These are phyloP conservation scores for Spathaspora gorwiae DNA, from an alignment of 805 yeast species.

Conservation along the genomic window DNA sequence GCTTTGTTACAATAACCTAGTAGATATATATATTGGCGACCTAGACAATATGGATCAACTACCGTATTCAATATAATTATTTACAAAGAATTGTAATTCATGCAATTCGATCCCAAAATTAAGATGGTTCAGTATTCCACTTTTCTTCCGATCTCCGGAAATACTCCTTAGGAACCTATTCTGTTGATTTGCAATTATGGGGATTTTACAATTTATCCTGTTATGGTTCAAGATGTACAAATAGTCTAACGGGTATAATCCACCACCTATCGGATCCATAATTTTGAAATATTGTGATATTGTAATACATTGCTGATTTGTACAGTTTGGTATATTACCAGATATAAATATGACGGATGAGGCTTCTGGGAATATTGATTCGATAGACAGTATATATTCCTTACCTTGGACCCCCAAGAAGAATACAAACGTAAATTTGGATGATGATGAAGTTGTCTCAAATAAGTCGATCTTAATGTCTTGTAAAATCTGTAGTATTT, in stretches of 20 bases:
- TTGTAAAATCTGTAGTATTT: not conserved
- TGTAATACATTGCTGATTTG: constrained; percentile 15
- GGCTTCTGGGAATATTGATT: not conserved
- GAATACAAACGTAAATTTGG: constrained; percentile 13
- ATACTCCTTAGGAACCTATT: constrained; percentile 1
- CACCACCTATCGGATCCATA: constrained; percentile 35
- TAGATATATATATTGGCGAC: not conserved
- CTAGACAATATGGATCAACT: constrained; percentile 8
- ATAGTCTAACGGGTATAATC: constrained; percentile 29
- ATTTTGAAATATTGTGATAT: constrained; percentile 21
- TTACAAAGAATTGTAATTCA: constrained; percentile 2
- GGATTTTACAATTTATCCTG: constrained; percentile 6
- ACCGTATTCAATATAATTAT: constrained; percentile 2
- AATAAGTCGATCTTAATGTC: constrained; percentile 1
- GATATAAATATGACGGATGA: constrained; percentile 5
- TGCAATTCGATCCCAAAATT: constrained; percentile 6
- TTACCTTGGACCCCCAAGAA: constrained; percentile 32
- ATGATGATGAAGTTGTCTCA: not conserved
- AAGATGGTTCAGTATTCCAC: constrained; percentile 4
- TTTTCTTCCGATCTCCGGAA: not conserved
- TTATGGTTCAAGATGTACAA: constrained; percentile 14
- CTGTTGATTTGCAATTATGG: constrained; percentile 1
- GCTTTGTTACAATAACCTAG: constrained; percentile 29
- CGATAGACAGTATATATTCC: constrained; percentile 15
- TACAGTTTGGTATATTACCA: constrained; percentile 2